Base-by-base conservation (phyloP, 1,284 basidiomycete genomes). In the Peniophora sp. region DNA sequence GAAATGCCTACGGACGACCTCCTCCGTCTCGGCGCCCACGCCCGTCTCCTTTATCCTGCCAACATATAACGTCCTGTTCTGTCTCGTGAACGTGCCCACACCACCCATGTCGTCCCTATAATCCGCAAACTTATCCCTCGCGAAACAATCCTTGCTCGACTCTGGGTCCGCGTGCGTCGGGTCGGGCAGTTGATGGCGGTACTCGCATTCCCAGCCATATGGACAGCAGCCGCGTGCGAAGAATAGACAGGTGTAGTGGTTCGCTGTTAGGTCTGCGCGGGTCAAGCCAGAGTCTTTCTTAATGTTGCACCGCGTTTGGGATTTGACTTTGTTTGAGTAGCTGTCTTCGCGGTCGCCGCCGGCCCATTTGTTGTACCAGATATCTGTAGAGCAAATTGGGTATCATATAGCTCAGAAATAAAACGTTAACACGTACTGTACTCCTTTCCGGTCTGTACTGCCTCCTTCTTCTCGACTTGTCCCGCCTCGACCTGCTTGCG, bases 21-120 rank as follows among this genome's bases (percentile, higher is more conserved):
- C 91, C 68, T 96, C 91, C 19, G 92, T 94, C 67, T 97, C 92
- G 9, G 77, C 73, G 12, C 90, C 92, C 50, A 80, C 85, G 0
- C 91, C 91, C 1, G 86, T 92, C 73, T 97, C 94, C 64, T 89
- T 89, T 58, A 99, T 93, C 56, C 93, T 79, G 2, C 94, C 96
- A 45, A 99, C 83, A 65, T 99, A 99, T 17, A 99, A 67, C 43
- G 97, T 99, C 54, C 95, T 74, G 66, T 99, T 99, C 65, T 93
- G 84, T 39, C 94, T 74, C 62, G 88, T 90, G 70, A 99, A 97
- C 51, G 90, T 92, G 19, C 96, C 96, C 22, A 98, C 96, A 66
- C 96, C 96, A 59, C 96, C 97, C 96, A 99, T 99, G 69, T 99
- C 97, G 66, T 99, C 96, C 57, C 96, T 77, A 70, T 98, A 99